Evolutionary conservation across 306 rosid genomes (phyloP).

Genomic region (Lathyrus oleraceus): DNA sequence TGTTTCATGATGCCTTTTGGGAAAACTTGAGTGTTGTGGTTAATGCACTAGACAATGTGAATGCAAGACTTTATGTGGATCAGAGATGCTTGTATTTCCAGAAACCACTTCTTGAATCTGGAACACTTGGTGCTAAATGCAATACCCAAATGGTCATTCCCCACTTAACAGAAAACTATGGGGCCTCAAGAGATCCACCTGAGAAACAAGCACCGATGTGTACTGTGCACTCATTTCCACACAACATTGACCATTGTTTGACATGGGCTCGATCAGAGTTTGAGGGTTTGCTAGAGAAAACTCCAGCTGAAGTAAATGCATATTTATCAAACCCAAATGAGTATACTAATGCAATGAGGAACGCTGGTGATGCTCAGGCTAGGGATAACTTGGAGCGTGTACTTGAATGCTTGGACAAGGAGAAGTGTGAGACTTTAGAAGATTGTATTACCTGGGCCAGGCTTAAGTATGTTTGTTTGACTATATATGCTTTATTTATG

Average conservation of each 20-base stretch:
- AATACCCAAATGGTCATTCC: constrained; percentile 99
- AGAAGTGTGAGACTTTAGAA: constrained; percentile 75
- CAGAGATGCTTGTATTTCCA: constrained; percentile 97
- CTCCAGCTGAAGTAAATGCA: constrained; percentile 90
- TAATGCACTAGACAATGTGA: constrained; percentile 94
- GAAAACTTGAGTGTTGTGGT: constrained; percentile 76
- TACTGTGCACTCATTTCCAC: constrained; percentile 97
- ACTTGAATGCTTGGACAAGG: constrained; percentile 88
- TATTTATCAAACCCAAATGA: constrained; percentile 83
- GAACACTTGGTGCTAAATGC: constrained; percentile 98
- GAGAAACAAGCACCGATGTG: constrained; percentile 99
- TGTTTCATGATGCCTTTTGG: constrained; percentile 81
- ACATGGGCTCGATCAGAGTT: constrained; percentile 99
- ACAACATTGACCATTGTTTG: constrained; percentile 96
- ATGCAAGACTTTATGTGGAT: constrained; percentile 91
- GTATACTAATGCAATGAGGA: constrained; percentile 62
- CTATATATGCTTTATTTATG: background rate
- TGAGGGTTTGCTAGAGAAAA: constrained; percentile 97
- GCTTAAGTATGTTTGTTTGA: constrained; percentile 58
- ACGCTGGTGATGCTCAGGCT: constrained; percentile 98
- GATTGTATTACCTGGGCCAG: constrained; percentile 95
- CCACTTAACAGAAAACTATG: constrained; percentile 94
- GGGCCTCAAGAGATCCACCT: constrained; percentile 99
- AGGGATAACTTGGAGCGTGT: constrained; percentile 93
- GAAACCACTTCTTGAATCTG: constrained; percentile 97